phyloP scores from a whole-genome alignment of 2,329 filamentous ascomycete genomes.

The Neophaeococcomyces aloes region DNA sequence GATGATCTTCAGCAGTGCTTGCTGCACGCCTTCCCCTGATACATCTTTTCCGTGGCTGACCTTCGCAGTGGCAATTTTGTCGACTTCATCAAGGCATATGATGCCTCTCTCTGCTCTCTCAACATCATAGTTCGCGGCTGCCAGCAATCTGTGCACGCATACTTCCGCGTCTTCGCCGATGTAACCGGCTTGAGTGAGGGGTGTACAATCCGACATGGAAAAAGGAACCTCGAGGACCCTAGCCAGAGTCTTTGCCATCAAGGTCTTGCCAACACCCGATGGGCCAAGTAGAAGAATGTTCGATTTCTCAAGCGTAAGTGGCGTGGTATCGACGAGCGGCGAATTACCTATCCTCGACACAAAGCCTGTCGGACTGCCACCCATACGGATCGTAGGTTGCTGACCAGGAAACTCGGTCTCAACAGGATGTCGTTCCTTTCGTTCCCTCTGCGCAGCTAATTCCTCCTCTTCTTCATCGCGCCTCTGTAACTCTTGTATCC shows the following conservation, averaged over 20 bases:
- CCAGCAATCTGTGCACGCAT: slow-evolving; percentile 79
- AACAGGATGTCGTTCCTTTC: slow-evolving; percentile 62
- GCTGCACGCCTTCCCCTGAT: slow-evolving; percentile 90
- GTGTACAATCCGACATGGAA: slow-evolving; percentile 89
- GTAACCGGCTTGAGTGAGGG: slow-evolving; percentile 92
- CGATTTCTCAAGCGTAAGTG: slow-evolving; percentile 82
- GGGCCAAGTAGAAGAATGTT: slow-evolving; percentile 86
- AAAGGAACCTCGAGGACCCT: slow-evolving; percentile 91
- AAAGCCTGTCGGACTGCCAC: slow-evolving; percentile 22
- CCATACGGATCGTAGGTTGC: slow-evolving; percentile 39
- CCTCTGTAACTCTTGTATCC: slow-evolving; percentile 63
- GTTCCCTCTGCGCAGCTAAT: slow-evolving; percentile 57
- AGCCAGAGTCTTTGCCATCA: slow-evolving; percentile 82
- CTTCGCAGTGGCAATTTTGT: slow-evolving; percentile 88
- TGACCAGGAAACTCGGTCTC: slow-evolving; percentile 63
- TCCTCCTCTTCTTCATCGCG: slow-evolving; percentile 72
- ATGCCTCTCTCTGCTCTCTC: slow-evolving; percentile 80
- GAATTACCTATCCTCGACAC: slow-evolving; percentile 16
- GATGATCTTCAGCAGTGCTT: slow-evolving; percentile 88
- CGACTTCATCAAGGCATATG: slow-evolving; percentile 90
- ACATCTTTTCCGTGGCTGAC: slow-evolving; percentile 86
- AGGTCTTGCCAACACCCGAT: slow-evolving; percentile 90
- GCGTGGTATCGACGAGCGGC: slow-evolving; percentile 44
- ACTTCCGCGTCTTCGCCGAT: slow-evolving; percentile 97
- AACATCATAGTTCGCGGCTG: slow-evolving; percentile 82